Evolutionary conservation across 2,329 filamentous ascomycete genomes (phyloP), one percentile per base, ranked within the genome.

Genomic region (Aspergillus tamarii): DNA sequence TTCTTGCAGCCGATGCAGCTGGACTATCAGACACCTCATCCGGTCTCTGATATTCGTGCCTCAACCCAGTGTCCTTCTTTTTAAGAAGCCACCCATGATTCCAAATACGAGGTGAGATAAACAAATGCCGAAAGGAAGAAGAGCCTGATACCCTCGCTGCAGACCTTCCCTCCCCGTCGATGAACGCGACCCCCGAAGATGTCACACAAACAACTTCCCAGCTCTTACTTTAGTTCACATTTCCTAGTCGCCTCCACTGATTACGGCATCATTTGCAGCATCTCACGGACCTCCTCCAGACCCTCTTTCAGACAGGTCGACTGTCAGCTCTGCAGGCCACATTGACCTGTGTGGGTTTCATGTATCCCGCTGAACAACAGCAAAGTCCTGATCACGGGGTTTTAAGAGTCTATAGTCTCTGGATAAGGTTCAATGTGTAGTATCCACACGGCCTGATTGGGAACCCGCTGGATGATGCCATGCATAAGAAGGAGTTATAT

Each of bases 171-270:
- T 34, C 4, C 4, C 30, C 3, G 19, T 16, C 26, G 14, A 53
- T 53, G 16, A 41, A 46, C 32, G 45, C 7, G 26, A 30, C 46
- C 8, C 10, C 14, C 4, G 26, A 50, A 52, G 32, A 19, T 23
- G 57, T 23, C 39, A 45, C 43, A 39, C 48, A 46, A 39, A 58
- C 48, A 30, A 53, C 63, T 16, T 21, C 30, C 46, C 52, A 65
- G 46, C 60, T 59, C 64, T 57, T 53, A 54, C 62, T 55, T 50
- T 57, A 46, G 54, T 63, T 55, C 26, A 52, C 64, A 61, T 61
- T 57, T 53, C 56, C 48, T 54, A 26, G 59, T 63, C 54, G 54
- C 61, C 53, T 61, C 64, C 30, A 56, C 56, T 57, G 36, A n/a
- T 41, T 39, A 7, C 26, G 28, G 28, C 41, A 56, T 28, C 46